Percentiles rank a stretch among this genome's conserved stretches.
These are phyloP conservation scores for Calonectria fujianensis DNA, from an alignment of 2,329 filamentous ascomycete genomes.

Conservation along the genomic window DNA sequence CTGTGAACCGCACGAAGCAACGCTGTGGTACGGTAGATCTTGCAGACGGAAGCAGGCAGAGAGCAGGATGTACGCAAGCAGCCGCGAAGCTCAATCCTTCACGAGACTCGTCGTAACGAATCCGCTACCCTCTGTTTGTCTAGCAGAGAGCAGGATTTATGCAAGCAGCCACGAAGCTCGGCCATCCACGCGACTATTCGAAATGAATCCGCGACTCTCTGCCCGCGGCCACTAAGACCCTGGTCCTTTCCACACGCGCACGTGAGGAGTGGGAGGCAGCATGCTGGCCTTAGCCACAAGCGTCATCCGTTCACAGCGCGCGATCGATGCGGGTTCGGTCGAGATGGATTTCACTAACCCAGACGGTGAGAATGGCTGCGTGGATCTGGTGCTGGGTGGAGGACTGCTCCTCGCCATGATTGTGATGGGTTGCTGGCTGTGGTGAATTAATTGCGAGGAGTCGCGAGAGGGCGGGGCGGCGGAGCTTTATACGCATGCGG, in stretches of 20 bases:
- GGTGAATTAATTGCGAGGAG: background rate
- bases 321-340: constrained; percentile 12
- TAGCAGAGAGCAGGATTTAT: constrained; percentile 26
- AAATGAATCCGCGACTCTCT: constrained; percentile 20
- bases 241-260: constrained; percentile 26
- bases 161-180: constrained; percentile 20
- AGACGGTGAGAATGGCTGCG: constrained; percentile 28
- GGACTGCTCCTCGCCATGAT: constrained; percentile 26
- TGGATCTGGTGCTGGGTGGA: constrained; percentile 1
- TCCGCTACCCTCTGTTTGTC: constrained; percentile 16
- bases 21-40: constrained; percentile 21
- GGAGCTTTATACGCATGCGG: background rate
- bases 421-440: background rate
- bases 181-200: constrained; percentile 10
- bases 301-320: constrained; percentile 19
- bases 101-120: constrained; percentile 1
- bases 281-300: constrained; percentile 21
- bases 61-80: constrained; percentile 30
- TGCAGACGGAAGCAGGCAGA: constrained; percentile 29
- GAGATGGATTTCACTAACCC: constrained; percentile 22
- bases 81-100: constrained; percentile 18
- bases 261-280: constrained; percentile 28
- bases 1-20: constrained; percentile 25
- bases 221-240: constrained; percentile 30
- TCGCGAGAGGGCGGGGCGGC: background rate